Conservation (phyloP, 208 protist species). For the Leishmania martiniquensis region DNA sequence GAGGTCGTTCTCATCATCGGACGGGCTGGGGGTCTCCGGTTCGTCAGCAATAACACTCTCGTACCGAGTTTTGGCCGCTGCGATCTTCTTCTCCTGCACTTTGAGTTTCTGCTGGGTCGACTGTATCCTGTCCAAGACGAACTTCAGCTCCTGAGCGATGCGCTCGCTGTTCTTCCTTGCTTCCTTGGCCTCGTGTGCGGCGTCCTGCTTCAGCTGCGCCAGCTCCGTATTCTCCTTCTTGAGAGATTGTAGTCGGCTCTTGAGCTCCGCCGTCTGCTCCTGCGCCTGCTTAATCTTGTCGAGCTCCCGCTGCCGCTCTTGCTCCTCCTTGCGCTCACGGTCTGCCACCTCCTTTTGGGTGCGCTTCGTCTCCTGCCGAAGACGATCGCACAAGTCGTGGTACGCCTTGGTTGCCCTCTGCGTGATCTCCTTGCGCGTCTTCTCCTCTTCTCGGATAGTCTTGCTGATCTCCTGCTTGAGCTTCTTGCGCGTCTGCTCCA, state of each 20-base stretch:
- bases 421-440: constrained; percentile 80
- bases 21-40: constrained; percentile 48
- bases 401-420: constrained; percentile 67
- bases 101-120: constrained; percentile 56
- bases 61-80: constrained; percentile 36
- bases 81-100: constrained; percentile 69
- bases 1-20: constrained; percentile 58
- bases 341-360: constrained; percentile 76
- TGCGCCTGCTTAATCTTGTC: constrained; percentile 81
- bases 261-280: constrained; percentile 76
- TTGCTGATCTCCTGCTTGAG: constrained; percentile 84
- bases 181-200: constrained; percentile 66
- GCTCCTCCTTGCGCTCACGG: constrained; percentile 78
- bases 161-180: constrained; percentile 62
- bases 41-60: constrained; percentile 48
- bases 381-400: constrained; percentile 74
- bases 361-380: constrained; percentile 74
- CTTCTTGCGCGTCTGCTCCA: constrained; percentile 72
- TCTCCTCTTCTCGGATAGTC: constrained; percentile 82
- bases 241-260: constrained; percentile 60
- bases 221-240: constrained; percentile 66
- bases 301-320: constrained; percentile 72
- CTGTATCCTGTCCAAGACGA: constrained; percentile 51
- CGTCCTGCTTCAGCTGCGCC: constrained; percentile 56
- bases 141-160: constrained; percentile 58